A percentile compares a stretch with the other conserved stretches of the same genome.
Evolutionary conservation across 768 basidiomycete genomes (phyloP).

Genomic region (Auricularia sp.): DNA sequence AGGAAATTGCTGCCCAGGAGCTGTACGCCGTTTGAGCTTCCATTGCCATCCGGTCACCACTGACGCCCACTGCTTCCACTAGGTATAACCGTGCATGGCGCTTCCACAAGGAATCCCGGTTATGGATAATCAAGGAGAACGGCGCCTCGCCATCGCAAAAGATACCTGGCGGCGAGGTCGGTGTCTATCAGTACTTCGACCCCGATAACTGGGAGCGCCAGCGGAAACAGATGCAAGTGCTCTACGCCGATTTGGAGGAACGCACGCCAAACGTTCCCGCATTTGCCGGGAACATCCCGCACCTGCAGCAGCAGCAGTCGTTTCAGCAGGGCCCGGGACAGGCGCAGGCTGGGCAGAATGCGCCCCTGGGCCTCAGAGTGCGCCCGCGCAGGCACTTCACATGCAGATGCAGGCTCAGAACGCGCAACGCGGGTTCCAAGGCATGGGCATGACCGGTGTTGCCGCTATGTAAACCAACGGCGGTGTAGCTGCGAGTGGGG

Average conservation of each 20-base stretch:
- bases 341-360: not conserved
- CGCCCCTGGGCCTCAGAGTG: not conserved
- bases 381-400: not conserved
- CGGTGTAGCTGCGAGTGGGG: not conserved
- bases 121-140: conserved; percentile 85
- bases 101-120: conserved; percentile 83
- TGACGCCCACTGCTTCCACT: conserved; percentile 8
- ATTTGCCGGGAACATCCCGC: conserved; percentile 50
- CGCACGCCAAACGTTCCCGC: conserved; percentile 44
- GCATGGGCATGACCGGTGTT: not conserved
- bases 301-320: conserved; percentile 24
- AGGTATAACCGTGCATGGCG: conserved; percentile 95
- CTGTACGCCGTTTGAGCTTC: conserved; percentile 47
- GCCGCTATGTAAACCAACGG: not conserved
- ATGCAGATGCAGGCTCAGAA: not conserved
- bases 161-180: conserved; percentile 73
- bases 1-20: conserved; percentile 92
- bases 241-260: conserved; percentile 67
- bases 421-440: not conserved
- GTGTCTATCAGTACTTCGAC: conserved; percentile 86
- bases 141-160: conserved; percentile 67
- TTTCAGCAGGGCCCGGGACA: not conserved
- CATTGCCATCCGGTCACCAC: not conserved
- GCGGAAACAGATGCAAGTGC: conserved; percentile 65
- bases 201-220: conserved; percentile 69